phyloP scores from a whole-genome alignment of 2,329 filamentous ascomycete genomes.

The Fusarium sp. region DNA sequence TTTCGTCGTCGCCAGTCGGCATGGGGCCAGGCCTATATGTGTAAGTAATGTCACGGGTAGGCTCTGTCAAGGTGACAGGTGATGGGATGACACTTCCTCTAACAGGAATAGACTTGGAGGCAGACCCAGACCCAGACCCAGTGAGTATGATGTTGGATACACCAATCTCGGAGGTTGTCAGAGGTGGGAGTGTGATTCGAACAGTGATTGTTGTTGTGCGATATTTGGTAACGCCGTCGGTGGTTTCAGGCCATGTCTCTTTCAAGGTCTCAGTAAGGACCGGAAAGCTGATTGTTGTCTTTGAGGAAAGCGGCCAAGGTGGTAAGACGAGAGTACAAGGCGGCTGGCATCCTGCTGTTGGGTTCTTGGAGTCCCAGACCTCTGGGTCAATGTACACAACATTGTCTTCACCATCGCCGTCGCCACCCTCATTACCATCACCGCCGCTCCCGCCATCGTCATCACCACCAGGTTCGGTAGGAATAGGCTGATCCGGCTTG shows the following conservation, averaged over 20 bases:
- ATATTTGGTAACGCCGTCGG: constrained; percentile 22
- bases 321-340: constrained; percentile 27
- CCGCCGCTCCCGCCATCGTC: background rate
- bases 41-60: constrained; percentile 23
- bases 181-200: constrained; percentile 21
- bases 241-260: constrained; percentile 28
- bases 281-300: constrained; percentile 25
- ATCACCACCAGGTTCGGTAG: background rate
- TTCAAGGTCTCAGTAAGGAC: constrained; percentile 27
- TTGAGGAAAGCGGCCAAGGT: constrained; percentile 26
- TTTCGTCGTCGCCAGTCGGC: constrained; percentile 15
- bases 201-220: constrained; percentile 32
- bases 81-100: constrained; percentile 25
- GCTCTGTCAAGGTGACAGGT: constrained; percentile 21
- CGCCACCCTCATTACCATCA: background rate
- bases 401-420: background rate
- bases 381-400: constrained; percentile 22
- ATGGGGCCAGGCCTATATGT: constrained; percentile 22
- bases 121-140: constrained; percentile 1
- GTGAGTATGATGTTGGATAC: constrained; percentile 27
- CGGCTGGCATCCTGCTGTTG: constrained; percentile 16
- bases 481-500: background rate
- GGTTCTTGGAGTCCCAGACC: constrained; percentile 17
- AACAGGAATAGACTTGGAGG: constrained; percentile 11
- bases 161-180: constrained; percentile 23